Conservation (phyloP, 2,329 filamentous ascomycete genomes). For the Fusarium sp. region DNA sequence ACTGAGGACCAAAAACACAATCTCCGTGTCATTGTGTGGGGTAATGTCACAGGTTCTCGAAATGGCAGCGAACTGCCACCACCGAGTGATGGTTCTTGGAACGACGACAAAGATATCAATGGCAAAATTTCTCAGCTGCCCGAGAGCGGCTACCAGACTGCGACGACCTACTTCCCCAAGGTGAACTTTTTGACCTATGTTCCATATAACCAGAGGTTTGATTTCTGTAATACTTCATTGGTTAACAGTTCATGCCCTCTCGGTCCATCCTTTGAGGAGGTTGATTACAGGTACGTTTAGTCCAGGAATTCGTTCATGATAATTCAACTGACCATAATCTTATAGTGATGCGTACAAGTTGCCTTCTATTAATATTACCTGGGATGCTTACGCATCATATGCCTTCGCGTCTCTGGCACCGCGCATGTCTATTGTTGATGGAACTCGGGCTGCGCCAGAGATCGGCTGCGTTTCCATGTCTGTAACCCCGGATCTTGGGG, state of each 20-base stretch:
- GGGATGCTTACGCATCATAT: constrained; percentile 84
- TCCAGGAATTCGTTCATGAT: background rate
- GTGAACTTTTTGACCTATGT: constrained; percentile 82
- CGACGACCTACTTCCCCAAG: constrained; percentile 78
- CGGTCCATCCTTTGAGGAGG: constrained; percentile 72
- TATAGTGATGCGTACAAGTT: constrained; percentile 58
- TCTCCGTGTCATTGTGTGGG: constrained; percentile 84
- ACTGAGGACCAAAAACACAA: constrained; percentile 68
- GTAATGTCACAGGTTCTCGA: constrained; percentile 85
- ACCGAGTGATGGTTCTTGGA: constrained; percentile 69
- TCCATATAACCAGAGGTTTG: constrained; percentile 64
- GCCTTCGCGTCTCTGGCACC: constrained; percentile 84
- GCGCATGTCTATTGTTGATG: constrained; percentile 79
- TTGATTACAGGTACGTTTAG: constrained; percentile 51
- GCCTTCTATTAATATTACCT: constrained; percentile 77
- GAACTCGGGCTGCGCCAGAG: constrained; percentile 69
- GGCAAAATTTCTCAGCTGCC: constrained; percentile 83
- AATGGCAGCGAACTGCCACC: constrained; percentile 66
- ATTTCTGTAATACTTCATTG: constrained; percentile 74
- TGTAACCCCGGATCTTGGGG: constrained; percentile 85
- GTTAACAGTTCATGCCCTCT: constrained; percentile 78
- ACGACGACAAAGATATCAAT: constrained; percentile 65
- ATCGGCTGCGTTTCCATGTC: constrained; percentile 85
- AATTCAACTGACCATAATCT: constrained; percentile 13
- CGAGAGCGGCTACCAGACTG: constrained; percentile 61